Base-by-base conservation (phyloP, 2,329 filamentous ascomycete genomes). In the Conoideocrella luteorostrata region DNA sequence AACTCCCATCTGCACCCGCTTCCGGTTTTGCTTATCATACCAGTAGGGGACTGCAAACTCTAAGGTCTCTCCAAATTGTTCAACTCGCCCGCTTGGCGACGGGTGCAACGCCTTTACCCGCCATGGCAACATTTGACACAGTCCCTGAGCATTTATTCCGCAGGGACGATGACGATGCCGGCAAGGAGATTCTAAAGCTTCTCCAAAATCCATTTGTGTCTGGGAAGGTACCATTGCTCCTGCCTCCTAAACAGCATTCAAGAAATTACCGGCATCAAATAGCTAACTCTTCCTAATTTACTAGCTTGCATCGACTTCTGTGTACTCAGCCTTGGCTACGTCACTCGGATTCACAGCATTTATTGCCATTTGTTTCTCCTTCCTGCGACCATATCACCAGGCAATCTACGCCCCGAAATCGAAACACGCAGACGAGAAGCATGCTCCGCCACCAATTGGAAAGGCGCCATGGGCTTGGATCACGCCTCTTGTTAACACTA, bases 321-420 rank as follows among this genome's bases (percentile, higher is more conserved):
- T 96, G 47, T 81, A 83, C 65, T 84, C 87, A 46, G 88, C 90
- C 39, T 69, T 97, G 35, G 86, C 73, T 50, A 88, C 86, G 18
- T 95, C 91, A 3, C 60, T 96, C 35, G 85, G 80, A 44, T 71
- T 93, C 58, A 88, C 88, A 7, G 57, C 77, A 50, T 72, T 82
- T 53, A 82, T 95, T 54, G 82, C 88, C 49, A 61, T 95, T 46
- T 67, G 82, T 51, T 98, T 97, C 74, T 95, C 88, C 50, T 71
- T 96, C 55, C 73, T 97, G 44, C 86, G 93, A 48, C 93, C 93
- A 5, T 89, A 90, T 65, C 91, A 97, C 64, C 85, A 84, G 44
- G 78, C 91, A 54, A 88, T 98, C 38, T 98, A 98, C 67, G 90
- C 93, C 4, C 93, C 93, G 32, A 91, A 94, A 62, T 74, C 94